Base-by-base conservation (phyloP, 108 stramenopile genomes). In the Nannochloropsis oceanica region DNA sequence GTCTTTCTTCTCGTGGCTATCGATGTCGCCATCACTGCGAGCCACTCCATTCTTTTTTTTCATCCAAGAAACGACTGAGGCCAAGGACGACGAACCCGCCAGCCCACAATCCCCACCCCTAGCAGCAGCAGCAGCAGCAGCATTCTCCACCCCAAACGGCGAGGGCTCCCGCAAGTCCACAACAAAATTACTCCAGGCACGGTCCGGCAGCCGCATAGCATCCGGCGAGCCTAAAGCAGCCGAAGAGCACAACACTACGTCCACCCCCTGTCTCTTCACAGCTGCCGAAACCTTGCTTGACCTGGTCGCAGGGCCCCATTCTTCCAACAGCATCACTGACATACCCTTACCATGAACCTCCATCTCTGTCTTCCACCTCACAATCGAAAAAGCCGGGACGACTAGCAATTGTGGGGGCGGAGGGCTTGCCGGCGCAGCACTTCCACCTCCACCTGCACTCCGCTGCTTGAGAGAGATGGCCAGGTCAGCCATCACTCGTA, bases 301-400 rank as follows among this genome's bases (percentile, higher is more conserved):
- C 59, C 59, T 18, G 22, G n/a, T 73, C 8, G 59, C 42, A 13
- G 83, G 22, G 7, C 42, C 24, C 42, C 43, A 42, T 22, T 83
- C 83, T 8, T 83, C 83, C 83, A 27, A 12, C 73, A 86, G 81
- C 86, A 79, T 82, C 27, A 86, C 50, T 25, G 79, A 59, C 13
- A 86, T 59, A 0, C 82, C 81, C 8, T 81, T 81, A 10, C 86
- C 82, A 24, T 81, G 50, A 59, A 59, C 42, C 34, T 27, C 73
- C 86, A 86, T 81, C 82, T 86, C 86, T 82, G 82, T 79, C 42
- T 82, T 46, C 86, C 86, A 86, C 79, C 86, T 82, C 79, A 82
- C 86, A 73, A 86, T 79, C 25, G 82, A 81, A 44, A 81, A 86
- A n/a, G 82, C 43, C 9, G 86, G 86, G 24, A 86, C 82, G 25